Base-by-base conservation (phyloP, 495 filamentous ascomycete species). In the Penicillium manginii region DNA sequence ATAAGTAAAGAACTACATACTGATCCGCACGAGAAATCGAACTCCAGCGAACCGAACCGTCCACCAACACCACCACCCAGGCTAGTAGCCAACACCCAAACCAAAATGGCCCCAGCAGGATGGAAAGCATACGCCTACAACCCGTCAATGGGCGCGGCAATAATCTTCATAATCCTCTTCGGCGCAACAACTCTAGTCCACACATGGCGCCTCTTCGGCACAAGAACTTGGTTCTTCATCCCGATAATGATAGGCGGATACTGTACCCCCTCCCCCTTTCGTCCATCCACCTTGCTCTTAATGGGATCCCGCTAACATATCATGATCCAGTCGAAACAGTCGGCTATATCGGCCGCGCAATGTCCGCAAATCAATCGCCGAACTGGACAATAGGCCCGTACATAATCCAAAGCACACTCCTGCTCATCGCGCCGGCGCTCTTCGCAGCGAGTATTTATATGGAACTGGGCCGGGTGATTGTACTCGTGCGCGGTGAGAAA, bases 381-480 rank as follows among this genome's bases (percentile, higher is more conserved):
- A 55, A 77, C 48, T 66, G 58, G 58, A 70, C 61, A 7, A 57
- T 68, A 1, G 65, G 64, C 2, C 75, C 78, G 0, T 86, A 81
- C 57, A 64, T 81, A 26, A 73, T 76, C 52, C 80, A 84, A 63
- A 73, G 70, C 17, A 57, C 76, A 6, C 64, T 82, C 17, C 68
- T 83, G 7, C 71, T 84, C 2, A 54, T 84, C 8, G 78, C 79
- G 0, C 82, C 81, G 7, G 75, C 77, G 1, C 63, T 83, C 9
- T 82, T 76, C 59, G 81, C 83, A 6, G 83, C 83, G 0, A 81
- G 78, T 0, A 81, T 86, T 31, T 86, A 85, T 66, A 86, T 84
- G 81, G 69, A 75, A 22, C 73, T 84, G 10, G 83, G 76, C 0
- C 74, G 83, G 2, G 58, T 85, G 8, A 79, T 84, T 35, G 23